Base-by-base conservation (phyloP, 1,139 yeast species). In the Entelexis paramagnoliae region DNA sequence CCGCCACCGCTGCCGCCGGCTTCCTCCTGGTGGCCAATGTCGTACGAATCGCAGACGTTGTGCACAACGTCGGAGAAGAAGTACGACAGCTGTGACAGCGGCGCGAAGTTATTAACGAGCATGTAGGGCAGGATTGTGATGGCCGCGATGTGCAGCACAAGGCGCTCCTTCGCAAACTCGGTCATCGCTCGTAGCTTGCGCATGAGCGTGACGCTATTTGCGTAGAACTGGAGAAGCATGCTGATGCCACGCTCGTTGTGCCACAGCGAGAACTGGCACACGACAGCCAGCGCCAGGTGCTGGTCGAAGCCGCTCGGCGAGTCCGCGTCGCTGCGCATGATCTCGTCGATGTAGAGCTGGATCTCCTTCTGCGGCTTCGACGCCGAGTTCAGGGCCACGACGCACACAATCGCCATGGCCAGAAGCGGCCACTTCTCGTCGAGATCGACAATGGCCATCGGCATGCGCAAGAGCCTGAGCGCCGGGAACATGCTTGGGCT, bases 321-420 rank as follows among this genome's bases (percentile, higher is more conserved):
- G 2, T 46, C 52, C 11, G 30, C 16, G 19, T 45, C 52, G 24
- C 16, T 16, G 11, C 20, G 36, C 29, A 39, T 30, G 24, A 54
- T 36, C 19, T 49, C 51, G 13, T 44, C 49, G 33, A 46, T 26
- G 47, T 22, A 57, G 22, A 30, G 39, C 49, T 28, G 49, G 33
- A 42, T 32, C 7, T 42, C 59, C 41, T 13, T 46, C 45, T 20
- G 35, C 9, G 34, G 43, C 49, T 34, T 51, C 10, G 46, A 41
- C n/a, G 51, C 20, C 7, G 47, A 45, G 36, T 51, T 44, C 33
- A 58, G 28, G 2, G 57, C 53, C 28, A 39, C 48, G 1, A 47
- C 48, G 3, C 60, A 54, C 9, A 59, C 58, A 8, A 55, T 46
- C 8, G 58, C 56, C 11, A 54, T 47, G 29, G 59, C 49, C 6